Conservation (phyloP, 257 asterid genomes). For the Cynanchum wilfordii region DNA sequence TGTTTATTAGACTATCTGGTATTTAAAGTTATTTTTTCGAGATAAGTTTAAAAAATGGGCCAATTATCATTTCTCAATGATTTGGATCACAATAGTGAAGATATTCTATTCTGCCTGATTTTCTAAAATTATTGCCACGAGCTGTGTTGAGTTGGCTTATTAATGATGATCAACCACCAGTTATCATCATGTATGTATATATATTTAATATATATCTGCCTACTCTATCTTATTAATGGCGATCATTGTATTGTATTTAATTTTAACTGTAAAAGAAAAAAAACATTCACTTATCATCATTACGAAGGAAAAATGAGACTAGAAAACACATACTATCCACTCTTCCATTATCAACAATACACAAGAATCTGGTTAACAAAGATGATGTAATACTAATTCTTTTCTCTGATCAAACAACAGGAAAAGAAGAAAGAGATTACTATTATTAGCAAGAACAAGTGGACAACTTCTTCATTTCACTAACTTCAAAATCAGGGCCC, state of each 20-base stretch:
- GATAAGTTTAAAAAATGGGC: background rate
- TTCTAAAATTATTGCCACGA: background rate
- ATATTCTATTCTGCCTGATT: background rate
- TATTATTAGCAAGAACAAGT: constrained; percentile 62
- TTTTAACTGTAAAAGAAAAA: too few species aligned
- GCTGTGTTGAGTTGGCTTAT: background rate
- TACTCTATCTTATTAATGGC: background rate
- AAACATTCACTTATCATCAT: too few species aligned
- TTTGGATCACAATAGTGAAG: background rate
- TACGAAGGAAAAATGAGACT: too few species aligned
- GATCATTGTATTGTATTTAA: too few species aligned
- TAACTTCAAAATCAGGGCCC: constrained; percentile 53
- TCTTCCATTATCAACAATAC: too few species aligned
- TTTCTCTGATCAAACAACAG: too few species aligned
- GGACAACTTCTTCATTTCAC: constrained; percentile 64
- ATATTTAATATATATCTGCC: background rate
- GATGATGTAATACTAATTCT: too few species aligned
- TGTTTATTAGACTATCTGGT: too few species aligned
- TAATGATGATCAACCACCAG: background rate
- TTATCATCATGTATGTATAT: background rate
- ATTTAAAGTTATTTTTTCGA: background rate
- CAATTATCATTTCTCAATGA: too few species aligned
- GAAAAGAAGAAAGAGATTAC: background rate
- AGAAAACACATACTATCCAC: too few species aligned
- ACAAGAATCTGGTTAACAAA: background rate